Conservation (phyloP, 1,284 basidiomycete species). For the Ceratobasidium sp. region DNA sequence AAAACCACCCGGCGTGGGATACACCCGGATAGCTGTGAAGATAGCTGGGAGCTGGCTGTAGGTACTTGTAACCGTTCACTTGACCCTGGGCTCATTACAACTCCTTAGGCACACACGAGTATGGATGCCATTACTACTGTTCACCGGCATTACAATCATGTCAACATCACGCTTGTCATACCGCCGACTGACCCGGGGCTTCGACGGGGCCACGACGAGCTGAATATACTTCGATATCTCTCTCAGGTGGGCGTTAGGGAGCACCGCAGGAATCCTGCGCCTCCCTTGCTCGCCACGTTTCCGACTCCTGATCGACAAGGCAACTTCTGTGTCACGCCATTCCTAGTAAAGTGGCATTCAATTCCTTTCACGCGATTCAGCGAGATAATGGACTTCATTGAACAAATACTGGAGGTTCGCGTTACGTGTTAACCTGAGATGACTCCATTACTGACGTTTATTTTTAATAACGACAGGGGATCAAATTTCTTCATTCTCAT, state of each 20-base stretch:
- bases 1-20: not conserved
- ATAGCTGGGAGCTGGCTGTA: not conserved
- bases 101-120: too few species aligned
- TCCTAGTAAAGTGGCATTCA: not conserved
- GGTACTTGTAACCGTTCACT: not conserved
- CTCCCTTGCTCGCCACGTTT: not conserved
- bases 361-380: not conserved
- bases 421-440: too few species aligned
- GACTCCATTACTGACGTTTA: not conserved
- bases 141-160: too few species aligned
- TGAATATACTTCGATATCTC: not conserved
- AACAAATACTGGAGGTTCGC: not conserved
- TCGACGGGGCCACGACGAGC: not conserved
- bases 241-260: not conserved
- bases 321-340: not conserved
- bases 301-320: not conserved
- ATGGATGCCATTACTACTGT: too few species aligned
- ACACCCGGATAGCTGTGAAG: not conserved
- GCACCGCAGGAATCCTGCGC: not conserved
- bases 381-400: not conserved
- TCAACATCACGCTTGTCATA: too few species aligned
- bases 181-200: too few species aligned
- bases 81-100: not conserved
- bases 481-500: conserved; percentile 11
- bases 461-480: not conserved